Evolutionary conservation across 177 flowering plant genomes (phyloP).

Genomic region (Vitis hybrid): DNA sequence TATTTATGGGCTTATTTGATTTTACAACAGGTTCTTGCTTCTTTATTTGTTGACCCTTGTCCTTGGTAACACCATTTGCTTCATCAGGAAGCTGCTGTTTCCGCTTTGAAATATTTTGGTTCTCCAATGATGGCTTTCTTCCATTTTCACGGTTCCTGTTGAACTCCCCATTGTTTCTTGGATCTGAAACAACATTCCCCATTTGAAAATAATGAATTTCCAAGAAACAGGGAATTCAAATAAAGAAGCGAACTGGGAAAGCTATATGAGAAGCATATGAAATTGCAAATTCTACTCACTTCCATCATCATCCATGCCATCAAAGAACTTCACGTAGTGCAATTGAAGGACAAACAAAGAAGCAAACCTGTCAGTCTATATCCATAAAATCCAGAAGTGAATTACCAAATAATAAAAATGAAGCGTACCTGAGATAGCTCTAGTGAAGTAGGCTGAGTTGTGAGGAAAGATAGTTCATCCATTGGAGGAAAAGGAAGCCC

Average conservation of each 20-base stretch:
- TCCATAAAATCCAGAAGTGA: neutral
- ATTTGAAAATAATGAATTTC: slow-evolving; percentile 19
- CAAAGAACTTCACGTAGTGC: slow-evolving; percentile 61
- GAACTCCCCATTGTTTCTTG: slow-evolving; percentile 54
- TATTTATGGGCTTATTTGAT: slow-evolving; percentile 37
- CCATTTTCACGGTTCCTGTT: slow-evolving; percentile 50
- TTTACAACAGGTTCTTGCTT: slow-evolving; percentile 36
- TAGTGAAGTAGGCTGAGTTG: slow-evolving; percentile 51
- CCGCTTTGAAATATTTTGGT: slow-evolving; percentile 24
- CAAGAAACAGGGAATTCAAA: slow-evolving; percentile 29
- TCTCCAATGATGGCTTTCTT: slow-evolving; percentile 38
- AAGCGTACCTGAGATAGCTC: slow-evolving; percentile 70
- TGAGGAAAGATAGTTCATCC: slow-evolving; percentile 72
- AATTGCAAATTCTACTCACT: slow-evolving; percentile 51
- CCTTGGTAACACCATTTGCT: slow-evolving; percentile 26
- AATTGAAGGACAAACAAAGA: slow-evolving; percentile 15
- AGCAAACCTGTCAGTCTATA: slow-evolving; percentile 28
- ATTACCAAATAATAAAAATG: neutral
- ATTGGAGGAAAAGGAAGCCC: slow-evolving; percentile 95
- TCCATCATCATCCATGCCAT: slow-evolving; percentile 89
- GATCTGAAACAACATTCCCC: slow-evolving; percentile 59
- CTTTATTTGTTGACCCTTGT: slow-evolving; percentile 29
- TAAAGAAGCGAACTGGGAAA: slow-evolving; percentile 24
- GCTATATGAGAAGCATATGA: slow-evolving; percentile 14
- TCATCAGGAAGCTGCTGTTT: slow-evolving; percentile 30